Conservation (phyloP, 1,139 yeast species). For the Yamadazyma spencermartinsiae region DNA sequence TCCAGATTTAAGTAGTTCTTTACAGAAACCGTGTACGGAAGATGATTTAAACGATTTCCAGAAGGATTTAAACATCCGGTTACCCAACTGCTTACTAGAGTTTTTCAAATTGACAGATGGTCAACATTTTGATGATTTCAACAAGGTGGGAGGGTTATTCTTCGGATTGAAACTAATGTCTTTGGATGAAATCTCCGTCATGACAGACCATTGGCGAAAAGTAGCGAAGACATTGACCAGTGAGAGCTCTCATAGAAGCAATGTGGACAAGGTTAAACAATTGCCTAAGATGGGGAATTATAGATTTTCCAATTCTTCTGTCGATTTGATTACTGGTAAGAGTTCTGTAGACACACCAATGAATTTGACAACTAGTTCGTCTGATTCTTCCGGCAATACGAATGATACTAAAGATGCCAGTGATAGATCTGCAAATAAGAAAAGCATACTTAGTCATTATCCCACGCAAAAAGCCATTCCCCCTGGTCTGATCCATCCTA, state of each 20-base stretch:
- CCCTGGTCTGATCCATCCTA: conserved; percentile 64
- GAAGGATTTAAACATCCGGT: conserved; percentile 54
- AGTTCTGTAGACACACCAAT: conserved; percentile 8
- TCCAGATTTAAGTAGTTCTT: conserved; percentile 55
- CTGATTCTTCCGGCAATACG: neutral
- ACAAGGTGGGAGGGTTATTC: conserved; percentile 59
- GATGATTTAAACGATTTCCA: conserved; percentile 65
- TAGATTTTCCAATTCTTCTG: conserved; percentile 13
- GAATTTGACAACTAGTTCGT: neutral
- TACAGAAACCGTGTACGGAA: conserved; percentile 64
- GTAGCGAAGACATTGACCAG: conserved; percentile 51
- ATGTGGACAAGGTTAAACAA: conserved; percentile 20
- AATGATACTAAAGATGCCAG: neutral
- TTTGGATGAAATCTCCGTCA: conserved; percentile 60
- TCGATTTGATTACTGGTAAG: conserved; percentile 10
- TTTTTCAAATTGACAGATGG: conserved; percentile 69
- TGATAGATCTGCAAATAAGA: neutral
- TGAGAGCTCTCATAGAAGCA: conserved; percentile 26
- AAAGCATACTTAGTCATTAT: conserved; percentile 15
- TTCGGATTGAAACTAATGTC: conserved; percentile 67
- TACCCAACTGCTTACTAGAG: conserved; percentile 63
- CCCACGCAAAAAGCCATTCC: conserved; percentile 78
- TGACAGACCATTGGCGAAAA: conserved; percentile 68
- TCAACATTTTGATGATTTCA: conserved; percentile 48
- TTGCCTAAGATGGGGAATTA: conserved; percentile 26